Percentiles rank a stretch among this genome's conserved stretches.
These are phyloP conservation scores for Orbilia javanica DNA, from an alignment of 2,329 filamentous ascomycete species.

Conservation along the genomic window DNA sequence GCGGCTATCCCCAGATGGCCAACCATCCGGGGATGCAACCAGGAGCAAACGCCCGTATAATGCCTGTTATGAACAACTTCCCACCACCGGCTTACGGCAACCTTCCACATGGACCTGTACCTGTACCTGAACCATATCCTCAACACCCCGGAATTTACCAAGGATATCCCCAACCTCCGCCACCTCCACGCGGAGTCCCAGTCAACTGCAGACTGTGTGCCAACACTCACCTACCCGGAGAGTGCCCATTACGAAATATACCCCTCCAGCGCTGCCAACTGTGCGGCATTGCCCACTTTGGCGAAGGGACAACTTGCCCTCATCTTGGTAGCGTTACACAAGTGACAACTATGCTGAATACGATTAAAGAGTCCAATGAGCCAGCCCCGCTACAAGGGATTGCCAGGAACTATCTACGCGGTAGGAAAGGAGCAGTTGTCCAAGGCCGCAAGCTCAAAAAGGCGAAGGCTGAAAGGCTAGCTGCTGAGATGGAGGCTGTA, in stretches of 20 bases:
- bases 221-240: constrained; percentile 70
- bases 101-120: background rate
- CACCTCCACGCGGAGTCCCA: constrained; percentile 35
- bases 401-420: constrained; percentile 72
- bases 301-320: constrained; percentile 71
- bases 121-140: background rate
- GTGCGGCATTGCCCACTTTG: constrained; percentile 75
- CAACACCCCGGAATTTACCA: background rate
- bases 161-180: constrained; percentile 5
- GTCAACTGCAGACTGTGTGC: constrained; percentile 71
- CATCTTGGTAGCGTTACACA: constrained; percentile 75
- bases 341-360: constrained; percentile 74
- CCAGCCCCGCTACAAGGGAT: constrained; percentile 69
- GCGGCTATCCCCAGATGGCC: background rate
- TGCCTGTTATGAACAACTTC: constrained; percentile 22
- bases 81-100: background rate
- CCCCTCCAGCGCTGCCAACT: constrained; percentile 74
- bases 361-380: constrained; percentile 73
- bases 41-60: constrained; percentile 5
- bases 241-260: constrained; percentile 73
- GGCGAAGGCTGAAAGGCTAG: constrained; percentile 52
- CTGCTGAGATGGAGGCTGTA: constrained; percentile 34
- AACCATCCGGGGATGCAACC: background rate
- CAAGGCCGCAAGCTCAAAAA: constrained; percentile 67
- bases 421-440: constrained; percentile 71